Percentiles rank a stretch among this genome's conserved stretches.
phyloP scores from a whole-genome alignment of 2,329 filamentous ascomycete genomes.

The Claviceps africana region DNA sequence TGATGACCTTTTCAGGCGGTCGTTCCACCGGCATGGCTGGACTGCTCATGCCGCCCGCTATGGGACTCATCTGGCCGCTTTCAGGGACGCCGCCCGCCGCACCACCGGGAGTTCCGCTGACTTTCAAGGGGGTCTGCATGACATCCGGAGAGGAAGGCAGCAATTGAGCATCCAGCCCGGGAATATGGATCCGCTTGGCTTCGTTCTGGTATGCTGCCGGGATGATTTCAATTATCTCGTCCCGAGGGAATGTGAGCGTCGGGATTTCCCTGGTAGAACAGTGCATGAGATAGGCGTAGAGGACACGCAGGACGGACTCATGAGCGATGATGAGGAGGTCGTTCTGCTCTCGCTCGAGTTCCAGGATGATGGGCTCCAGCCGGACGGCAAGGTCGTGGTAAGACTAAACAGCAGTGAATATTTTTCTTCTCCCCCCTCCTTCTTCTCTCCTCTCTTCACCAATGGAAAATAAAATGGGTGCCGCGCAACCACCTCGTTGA shows the following conservation, averaged over 20 bases:
- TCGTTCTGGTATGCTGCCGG: slow-evolving; percentile 96
- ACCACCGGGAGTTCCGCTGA: slow-evolving; percentile 11
- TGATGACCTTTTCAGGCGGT: slow-evolving; percentile 35
- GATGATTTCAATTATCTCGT: slow-evolving; percentile 98
- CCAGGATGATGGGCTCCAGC: slow-evolving; percentile 92
- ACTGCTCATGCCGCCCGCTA: slow-evolving; percentile 31
- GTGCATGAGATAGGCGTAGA: slow-evolving; percentile 97
- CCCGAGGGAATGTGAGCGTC: slow-evolving; percentile 78
- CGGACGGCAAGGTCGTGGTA: slow-evolving; percentile 98
- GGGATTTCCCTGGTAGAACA: slow-evolving; percentile 93
- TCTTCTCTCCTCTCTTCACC: too few relatives aligned
- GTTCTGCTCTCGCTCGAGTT: slow-evolving; percentile 91
- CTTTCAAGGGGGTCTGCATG: slow-evolving; percentile 60
- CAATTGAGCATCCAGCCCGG: slow-evolving; percentile 48
- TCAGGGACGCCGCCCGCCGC: slow-evolving; percentile 14
- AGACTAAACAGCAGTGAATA: slow-evolving; percentile 40
- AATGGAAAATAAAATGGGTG: neutral
- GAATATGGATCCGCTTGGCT: slow-evolving; percentile 79
- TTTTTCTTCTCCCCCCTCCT: too few relatives aligned
- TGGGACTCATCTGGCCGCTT: slow-evolving; percentile 30
- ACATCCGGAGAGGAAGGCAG: slow-evolving; percentile 70
- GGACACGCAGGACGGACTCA: slow-evolving; percentile 88
- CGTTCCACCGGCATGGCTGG: slow-evolving; percentile 30
- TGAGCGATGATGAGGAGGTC: slow-evolving; percentile 97
- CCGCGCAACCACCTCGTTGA: neutral